Percentiles rank a stretch among this genome's conserved stretches.
Conservation (phyloP, 2,329 filamentous ascomycete genomes). For the Phialophora verrucosa region DNA sequence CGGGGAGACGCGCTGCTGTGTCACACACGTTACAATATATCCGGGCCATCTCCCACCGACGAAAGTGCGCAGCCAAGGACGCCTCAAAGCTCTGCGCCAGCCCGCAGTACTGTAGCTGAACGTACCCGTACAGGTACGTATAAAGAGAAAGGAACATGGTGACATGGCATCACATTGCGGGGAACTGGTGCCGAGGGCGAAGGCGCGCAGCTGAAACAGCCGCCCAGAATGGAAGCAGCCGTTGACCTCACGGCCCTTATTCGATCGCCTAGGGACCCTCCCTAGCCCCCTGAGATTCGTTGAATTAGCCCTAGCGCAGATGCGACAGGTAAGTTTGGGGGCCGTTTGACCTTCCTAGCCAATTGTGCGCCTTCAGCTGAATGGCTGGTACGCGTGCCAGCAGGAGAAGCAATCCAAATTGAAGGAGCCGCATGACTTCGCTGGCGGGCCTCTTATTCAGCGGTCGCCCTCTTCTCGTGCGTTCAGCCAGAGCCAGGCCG, state of each 20-base stretch:
- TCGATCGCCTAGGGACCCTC: constrained; percentile 7
- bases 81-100: background rate
- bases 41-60: background rate
- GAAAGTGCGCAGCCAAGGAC: background rate
- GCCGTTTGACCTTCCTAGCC: constrained; percentile 18
- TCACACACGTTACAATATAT: background rate
- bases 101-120: background rate
- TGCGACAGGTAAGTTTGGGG: constrained; percentile 28
- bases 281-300: constrained; percentile 13
- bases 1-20: background rate
- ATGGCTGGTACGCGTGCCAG: constrained; percentile 8
- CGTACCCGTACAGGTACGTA: background rate
- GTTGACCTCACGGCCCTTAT: background rate
- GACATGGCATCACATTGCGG: background rate
- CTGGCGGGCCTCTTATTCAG: constrained; percentile 16
- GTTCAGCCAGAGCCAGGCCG: background rate
- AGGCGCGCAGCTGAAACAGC: background rate
- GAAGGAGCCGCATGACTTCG: constrained; percentile 20
- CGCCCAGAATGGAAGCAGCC: background rate
- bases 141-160: background rate
- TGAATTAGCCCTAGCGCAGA: constrained; percentile 29
- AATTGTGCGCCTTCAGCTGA: constrained; percentile 22
- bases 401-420: constrained; percentile 16
- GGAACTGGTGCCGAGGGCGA: background rate
- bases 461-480: constrained; percentile 7